A percentile compares a stretch with the other conserved stretches of the same genome.
These are phyloP conservation scores for Beauveria sp. DNA, from an alignment of 2,329 filamentous ascomycete genomes.

Conservation along the genomic window DNA sequence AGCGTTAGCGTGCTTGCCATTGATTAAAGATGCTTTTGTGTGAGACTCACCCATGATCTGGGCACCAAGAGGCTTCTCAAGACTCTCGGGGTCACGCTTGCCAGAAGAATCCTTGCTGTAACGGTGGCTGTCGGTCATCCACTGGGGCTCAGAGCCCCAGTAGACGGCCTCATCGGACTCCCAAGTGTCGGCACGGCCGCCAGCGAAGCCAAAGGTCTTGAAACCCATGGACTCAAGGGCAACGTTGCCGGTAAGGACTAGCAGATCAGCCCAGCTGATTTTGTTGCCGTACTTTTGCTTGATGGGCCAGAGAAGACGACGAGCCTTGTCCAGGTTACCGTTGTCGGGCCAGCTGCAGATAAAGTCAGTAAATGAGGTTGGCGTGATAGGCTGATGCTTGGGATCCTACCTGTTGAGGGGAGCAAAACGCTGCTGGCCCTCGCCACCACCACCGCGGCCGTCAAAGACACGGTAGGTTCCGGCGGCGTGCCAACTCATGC, in stretches of 20 bases:
- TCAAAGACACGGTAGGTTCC: conserved; percentile 71
- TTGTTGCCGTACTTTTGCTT: conserved; percentile 81
- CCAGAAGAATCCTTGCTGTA: conserved; percentile 40
- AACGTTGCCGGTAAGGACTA: conserved; percentile 66
- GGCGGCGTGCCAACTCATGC: conserved; percentile 74
- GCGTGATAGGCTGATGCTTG: background rate
- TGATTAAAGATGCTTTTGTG: too few relatives aligned
- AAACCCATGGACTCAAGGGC: conserved; percentile 71
- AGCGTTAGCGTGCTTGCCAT: conserved; percentile 37
- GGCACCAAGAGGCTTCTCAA: conserved; percentile 57
- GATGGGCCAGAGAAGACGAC: conserved; percentile 70
- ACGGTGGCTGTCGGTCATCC: conserved; percentile 66
- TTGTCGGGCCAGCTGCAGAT: conserved; percentile 64
- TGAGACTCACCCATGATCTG: conserved; percentile 3
- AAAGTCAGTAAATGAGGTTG: conserved; percentile 18
- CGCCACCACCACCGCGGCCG: conserved; percentile 65
- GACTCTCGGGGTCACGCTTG: conserved; percentile 35
- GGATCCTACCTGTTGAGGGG: conserved; percentile 51
- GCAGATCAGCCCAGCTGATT: conserved; percentile 71
- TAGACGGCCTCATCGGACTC: conserved; percentile 69
- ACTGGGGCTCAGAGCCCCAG: conserved; percentile 70
- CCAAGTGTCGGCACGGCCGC: conserved; percentile 64
- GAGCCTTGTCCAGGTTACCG: conserved; percentile 70
- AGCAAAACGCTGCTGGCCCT: conserved; percentile 71
- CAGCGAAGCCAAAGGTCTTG: conserved; percentile 66